These are phyloP conservation scores for Sherardia arvensis DNA, from an alignment of 257 asterid species.

Conservation along the genomic window DNA sequence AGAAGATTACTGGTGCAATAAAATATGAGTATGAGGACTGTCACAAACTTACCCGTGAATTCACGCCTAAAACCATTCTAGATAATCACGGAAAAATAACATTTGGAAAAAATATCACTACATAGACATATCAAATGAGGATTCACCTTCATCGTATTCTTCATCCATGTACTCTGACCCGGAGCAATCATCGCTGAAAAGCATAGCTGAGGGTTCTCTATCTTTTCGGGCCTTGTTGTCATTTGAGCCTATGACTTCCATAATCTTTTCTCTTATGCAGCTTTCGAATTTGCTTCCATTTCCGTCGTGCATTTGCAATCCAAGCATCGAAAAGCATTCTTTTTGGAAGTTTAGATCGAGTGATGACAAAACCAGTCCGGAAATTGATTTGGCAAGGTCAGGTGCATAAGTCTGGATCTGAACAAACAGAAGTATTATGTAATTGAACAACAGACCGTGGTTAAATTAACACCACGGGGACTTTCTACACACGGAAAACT, in stretches of 20 bases:
- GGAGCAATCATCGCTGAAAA: slow-evolving; percentile 29
- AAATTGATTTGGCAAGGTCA: slow-evolving; percentile 74
- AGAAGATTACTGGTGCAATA: neutral
- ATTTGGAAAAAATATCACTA: too few species aligned
- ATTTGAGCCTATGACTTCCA: slow-evolving; percentile 38
- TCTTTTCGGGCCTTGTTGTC: slow-evolving; percentile 36
- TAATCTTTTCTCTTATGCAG: slow-evolving; percentile 56
- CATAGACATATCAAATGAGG: slow-evolving; percentile 1
- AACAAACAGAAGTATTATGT: neutral
- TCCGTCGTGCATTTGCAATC: slow-evolving; percentile 32
- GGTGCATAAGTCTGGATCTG: slow-evolving; percentile 78
- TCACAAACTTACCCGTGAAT: neutral
- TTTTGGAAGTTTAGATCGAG: slow-evolving; percentile 50
- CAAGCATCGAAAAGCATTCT: slow-evolving; percentile 69
- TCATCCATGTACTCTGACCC: slow-evolving; percentile 23
- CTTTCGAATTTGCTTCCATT: slow-evolving; percentile 34
- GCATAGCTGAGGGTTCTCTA: slow-evolving; percentile 44
- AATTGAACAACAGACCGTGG: neutral
- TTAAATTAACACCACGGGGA: too few species aligned
- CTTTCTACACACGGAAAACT: too few species aligned
- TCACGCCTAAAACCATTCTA: neutral
- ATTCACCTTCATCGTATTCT: slow-evolving; percentile 38
- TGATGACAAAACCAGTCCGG: slow-evolving; percentile 64
- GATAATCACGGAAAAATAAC: too few species aligned
- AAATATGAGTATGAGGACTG: neutral